Conservation (phyloP, 352 stramenopile species). For the Pythium angustatum region DNA sequence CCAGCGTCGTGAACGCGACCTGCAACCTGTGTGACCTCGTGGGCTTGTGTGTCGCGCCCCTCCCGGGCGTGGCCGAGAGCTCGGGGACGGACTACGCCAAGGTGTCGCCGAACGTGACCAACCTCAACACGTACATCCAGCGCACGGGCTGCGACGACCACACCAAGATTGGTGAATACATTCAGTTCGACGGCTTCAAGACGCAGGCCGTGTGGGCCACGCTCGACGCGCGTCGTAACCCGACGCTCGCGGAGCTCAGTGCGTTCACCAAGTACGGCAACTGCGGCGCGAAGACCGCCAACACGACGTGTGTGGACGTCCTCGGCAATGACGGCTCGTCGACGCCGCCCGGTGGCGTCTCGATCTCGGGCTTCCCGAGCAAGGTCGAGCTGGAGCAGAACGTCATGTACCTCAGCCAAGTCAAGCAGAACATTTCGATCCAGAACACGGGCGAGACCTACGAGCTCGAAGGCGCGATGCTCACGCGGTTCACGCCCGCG, state of each 20-base stretch:
- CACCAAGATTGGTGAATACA: conserved; percentile 58
- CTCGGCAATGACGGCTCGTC: conserved; percentile 45
- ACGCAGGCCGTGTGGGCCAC: conserved; percentile 50
- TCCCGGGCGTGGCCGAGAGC: conserved; percentile 55
- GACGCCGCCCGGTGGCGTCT: conserved; percentile 43
- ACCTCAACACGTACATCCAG: conserved; percentile 50
- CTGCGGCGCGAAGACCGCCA: conserved; percentile 45
- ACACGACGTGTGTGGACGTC: conserved; percentile 60
- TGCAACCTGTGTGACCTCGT: conserved; percentile 37
- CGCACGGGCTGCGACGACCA: conserved; percentile 70
- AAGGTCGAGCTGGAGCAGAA: conserved; percentile 34
- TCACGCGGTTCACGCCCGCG: conserved; percentile 54
- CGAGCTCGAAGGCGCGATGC: conserved; percentile 46
- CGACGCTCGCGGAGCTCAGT: conserved; percentile 58
- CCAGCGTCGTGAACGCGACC: conserved; percentile 28
- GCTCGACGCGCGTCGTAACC: conserved; percentile 55
- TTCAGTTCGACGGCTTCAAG: conserved; percentile 59
- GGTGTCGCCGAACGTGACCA: conserved; percentile 33
- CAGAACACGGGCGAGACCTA: conserved; percentile 35
- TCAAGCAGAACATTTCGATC: conserved; percentile 60
- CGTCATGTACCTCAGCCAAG: conserved; percentile 57
- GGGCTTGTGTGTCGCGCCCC: conserved; percentile 59
- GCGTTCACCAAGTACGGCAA: conserved; percentile 57
- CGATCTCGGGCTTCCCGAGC: conserved; percentile 50
- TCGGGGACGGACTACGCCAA: conserved; percentile 63